Percentiles rank a stretch among this genome's conserved stretches.
Evolutionary conservation across 805 yeast species (phyloP).

Genomic region (Candida arabinofermentans): DNA sequence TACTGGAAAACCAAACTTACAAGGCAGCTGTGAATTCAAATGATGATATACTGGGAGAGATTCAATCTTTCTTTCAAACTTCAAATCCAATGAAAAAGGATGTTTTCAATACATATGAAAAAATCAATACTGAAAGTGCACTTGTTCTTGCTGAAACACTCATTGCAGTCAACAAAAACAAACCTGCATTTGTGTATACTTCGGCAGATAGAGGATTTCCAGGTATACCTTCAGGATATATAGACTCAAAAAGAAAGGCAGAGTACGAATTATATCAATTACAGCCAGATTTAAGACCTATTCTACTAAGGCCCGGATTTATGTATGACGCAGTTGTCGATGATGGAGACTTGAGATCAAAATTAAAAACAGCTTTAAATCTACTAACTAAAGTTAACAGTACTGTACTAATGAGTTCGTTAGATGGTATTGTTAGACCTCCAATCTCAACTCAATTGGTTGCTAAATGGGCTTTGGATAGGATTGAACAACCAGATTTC

Average conservation of each 20-base stretch:
- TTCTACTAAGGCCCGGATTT: constrained; percentile 76
- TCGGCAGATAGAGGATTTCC: constrained; percentile 78
- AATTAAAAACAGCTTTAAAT: constrained; percentile 40
- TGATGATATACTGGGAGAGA: constrained; percentile 30
- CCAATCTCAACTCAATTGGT: constrained; percentile 66
- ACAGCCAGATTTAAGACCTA: constrained; percentile 50
- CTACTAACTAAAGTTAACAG: constrained; percentile 42
- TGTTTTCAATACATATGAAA: constrained; percentile 48
- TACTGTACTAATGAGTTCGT: constrained; percentile 35
- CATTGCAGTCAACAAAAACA: constrained; percentile 16
- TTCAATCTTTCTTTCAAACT: constrained; percentile 41
- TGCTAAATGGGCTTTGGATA: constrained; percentile 53
- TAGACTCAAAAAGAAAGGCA: constrained; percentile 72
- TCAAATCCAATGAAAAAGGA: constrained; percentile 59
- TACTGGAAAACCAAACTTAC: constrained; percentile 66
- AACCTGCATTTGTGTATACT: constrained; percentile 58
- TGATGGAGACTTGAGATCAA: constrained; percentile 34
- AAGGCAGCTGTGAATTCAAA: constrained; percentile 45
- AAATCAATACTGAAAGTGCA: constrained; percentile 69
- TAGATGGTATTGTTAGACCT: constrained; percentile 54
- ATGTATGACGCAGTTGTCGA: constrained; percentile 57
- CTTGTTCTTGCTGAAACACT: constrained; percentile 56
- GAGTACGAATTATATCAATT: constrained; percentile 48
- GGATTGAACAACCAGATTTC: constrained; percentile 45
- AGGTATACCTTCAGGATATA: constrained; percentile 64